Base-by-base conservation (phyloP, 495 filamentous ascomycete genomes). In the Penicillium canescens region DNA sequence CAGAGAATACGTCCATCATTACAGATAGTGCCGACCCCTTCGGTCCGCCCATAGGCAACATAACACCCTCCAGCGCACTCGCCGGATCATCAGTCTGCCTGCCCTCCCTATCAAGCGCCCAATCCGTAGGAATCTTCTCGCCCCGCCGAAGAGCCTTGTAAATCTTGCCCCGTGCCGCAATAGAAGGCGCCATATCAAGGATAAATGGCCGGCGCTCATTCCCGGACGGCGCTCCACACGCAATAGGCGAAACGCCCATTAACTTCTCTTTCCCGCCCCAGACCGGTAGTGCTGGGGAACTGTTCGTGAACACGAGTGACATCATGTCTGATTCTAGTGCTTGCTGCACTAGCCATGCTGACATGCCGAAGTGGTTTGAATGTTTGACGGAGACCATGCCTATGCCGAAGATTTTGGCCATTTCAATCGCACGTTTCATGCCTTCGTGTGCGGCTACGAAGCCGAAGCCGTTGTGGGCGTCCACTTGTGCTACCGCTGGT, bases 1-100 rank as follows among this genome's bases (percentile, higher is more conserved):
- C 88, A 6, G 87, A 89, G 54, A 92, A 91, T 3, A 92, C 86
- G 71, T 92, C 88, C 88, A 91, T 91, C 88, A 92, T 91, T 35
- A 92, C 78, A 0, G 85, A 72, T 39, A 92, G 57, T 4, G 82
- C 88, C 14, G 80, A 84, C 4, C 88, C 88, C 66, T 92, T 92
- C 0, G 87, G 86, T 1, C 88, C 88, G 0, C 86, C 88, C 85
- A 92, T 90, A 0, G 88, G 87, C 45, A 90, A 68, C 88, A 92
- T 92, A 1, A 87, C 84, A 0, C 88, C 88, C 45, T 83, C 74
- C 23, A 90, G 62, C 26, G 87, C 88, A 13, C 73, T 71, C 1
- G 69, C 79, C 0, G 88, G 87, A 63, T 92, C 86, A 59, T 83
- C 80, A 1, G 88, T 91, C 53, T 60, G 73, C n/a, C 73, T 74